Percentiles rank a stretch among this genome's conserved stretches.
These are phyloP conservation scores for Firmiana major DNA, from an alignment of 345 rosid genomes.

Conservation along the genomic window DNA sequence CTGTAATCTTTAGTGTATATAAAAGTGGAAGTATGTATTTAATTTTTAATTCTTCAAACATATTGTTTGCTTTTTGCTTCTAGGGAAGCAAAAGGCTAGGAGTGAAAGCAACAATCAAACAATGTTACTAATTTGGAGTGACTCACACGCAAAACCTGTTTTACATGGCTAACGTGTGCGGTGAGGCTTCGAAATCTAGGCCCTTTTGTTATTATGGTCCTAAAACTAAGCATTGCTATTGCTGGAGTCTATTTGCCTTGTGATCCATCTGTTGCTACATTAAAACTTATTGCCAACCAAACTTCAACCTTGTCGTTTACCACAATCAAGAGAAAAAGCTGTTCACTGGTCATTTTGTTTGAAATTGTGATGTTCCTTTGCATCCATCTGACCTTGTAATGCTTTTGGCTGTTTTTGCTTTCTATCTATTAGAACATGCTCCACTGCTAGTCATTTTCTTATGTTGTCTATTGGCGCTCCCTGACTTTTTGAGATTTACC, in stretches of 20 bases:
- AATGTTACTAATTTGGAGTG: background rate
- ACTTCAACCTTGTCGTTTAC: background rate
- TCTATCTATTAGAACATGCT: background rate
- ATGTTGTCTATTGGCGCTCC: background rate
- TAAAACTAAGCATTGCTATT: background rate
- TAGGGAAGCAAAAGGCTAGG: background rate
- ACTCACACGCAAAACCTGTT: background rate
- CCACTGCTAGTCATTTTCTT: background rate
- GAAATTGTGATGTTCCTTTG: background rate
- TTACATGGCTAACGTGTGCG: background rate
- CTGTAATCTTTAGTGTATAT: background rate
- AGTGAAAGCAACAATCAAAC: background rate
- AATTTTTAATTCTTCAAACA: background rate
- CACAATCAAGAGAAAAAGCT: background rate
- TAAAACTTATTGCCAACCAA: background rate
- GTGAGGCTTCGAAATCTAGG: background rate
- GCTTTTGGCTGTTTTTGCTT: background rate
- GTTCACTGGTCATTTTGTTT: background rate
- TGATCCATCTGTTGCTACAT: background rate
- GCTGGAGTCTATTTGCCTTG: slow-evolving; percentile 3
- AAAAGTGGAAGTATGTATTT: background rate
- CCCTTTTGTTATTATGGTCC: background rate
- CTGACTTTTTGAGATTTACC: background rate
- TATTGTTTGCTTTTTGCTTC: background rate
- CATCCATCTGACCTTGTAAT: background rate